phyloP scores from a whole-genome alignment of 176 grass and related monocot species.

The sorghum (Sorghum bicolor) region DNA sequence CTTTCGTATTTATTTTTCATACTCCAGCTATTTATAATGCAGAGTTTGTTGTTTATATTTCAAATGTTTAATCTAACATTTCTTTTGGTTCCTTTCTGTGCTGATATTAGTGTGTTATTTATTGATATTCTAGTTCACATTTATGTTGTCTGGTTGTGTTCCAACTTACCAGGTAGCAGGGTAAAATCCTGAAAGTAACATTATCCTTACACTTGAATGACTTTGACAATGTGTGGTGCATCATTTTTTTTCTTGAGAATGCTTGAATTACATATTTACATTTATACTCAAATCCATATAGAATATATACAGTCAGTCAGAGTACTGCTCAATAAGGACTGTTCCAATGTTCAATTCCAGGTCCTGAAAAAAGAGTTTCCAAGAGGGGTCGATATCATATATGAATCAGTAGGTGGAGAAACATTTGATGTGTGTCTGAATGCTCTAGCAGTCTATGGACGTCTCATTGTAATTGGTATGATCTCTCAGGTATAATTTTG shows the following conservation, averaged over 20 bases:
- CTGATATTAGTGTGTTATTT: not conserved
- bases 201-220: not conserved
- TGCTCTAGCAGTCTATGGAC: slow-evolving; percentile 81
- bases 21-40: slow-evolving; percentile 12
- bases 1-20: slow-evolving; percentile 3
- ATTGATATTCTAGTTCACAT: slow-evolving; percentile 9
- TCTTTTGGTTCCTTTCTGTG: not conserved
- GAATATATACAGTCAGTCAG: not conserved
- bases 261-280: slow-evolving; percentile 5
- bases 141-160: not conserved
- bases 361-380: slow-evolving; percentile 83
- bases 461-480: slow-evolving; percentile 94
- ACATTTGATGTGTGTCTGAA: slow-evolving; percentile 91
- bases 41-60: not conserved
- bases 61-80: slow-evolving; percentile 1
- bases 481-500: slow-evolving; percentile 78
- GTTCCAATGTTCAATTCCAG: slow-evolving; percentile 39
- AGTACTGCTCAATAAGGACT: not conserved
- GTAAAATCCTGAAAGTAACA: not conserved
- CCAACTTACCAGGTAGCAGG: not conserved
- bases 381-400: slow-evolving; percentile 81
- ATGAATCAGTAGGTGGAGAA: slow-evolving; percentile 98
- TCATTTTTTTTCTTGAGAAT: slow-evolving; percentile 17
- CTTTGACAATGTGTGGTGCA: not conserved
- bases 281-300: not conserved